Evolutionary conservation across 768 basidiomycete genomes (phyloP).

Genomic region (Kwoniella pini): DNA sequence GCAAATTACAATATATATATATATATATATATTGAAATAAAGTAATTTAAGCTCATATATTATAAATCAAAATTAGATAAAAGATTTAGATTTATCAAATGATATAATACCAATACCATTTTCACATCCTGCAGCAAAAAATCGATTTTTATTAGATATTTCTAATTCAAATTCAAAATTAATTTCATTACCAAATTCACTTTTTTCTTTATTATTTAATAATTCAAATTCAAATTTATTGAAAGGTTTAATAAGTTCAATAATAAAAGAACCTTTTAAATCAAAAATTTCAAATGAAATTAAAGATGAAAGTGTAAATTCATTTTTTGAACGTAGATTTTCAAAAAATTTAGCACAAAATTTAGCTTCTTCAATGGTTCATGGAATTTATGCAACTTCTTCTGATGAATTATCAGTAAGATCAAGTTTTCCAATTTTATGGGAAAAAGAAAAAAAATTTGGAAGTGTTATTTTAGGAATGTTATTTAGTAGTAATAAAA

Average conservation of each 20-base stretch:
- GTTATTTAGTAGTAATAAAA: conserved; percentile 12
- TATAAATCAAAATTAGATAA: conserved; percentile 61
- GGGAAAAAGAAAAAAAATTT: conserved; percentile 66
- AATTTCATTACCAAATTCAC: conserved; percentile 58
- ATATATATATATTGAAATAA: conserved; percentile 22
- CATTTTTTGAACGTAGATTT: conserved; percentile 73
- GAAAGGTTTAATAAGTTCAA: conserved; percentile 60
- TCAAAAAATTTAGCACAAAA: conserved; percentile 70
- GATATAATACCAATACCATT: conserved; percentile 68
- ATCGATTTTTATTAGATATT: conserved; percentile 66
- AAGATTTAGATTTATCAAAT: conserved; percentile 67
- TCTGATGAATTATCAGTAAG: conserved; percentile 71
- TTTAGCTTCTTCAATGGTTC: conserved; percentile 77
- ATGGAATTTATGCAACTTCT: conserved; percentile 91
- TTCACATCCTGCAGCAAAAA: conserved; percentile 70
- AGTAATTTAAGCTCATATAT: too few relatives aligned
- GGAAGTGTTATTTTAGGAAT: conserved; percentile 73
- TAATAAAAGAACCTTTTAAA: conserved; percentile 6
- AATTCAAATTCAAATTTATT: conserved; percentile 30
- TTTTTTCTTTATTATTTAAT: conserved; percentile 53
- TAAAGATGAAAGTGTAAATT: conserved; percentile 77
- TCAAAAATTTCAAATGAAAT: not conserved
- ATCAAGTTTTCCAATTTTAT: conserved; percentile 73
- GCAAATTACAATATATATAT: too few relatives aligned
- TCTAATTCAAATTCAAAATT: conserved; percentile 53